These are phyloP conservation scores for Filosporella fistucella DNA, from an alignment of 495 filamentous ascomycete genomes.

Conservation along the genomic window DNA sequence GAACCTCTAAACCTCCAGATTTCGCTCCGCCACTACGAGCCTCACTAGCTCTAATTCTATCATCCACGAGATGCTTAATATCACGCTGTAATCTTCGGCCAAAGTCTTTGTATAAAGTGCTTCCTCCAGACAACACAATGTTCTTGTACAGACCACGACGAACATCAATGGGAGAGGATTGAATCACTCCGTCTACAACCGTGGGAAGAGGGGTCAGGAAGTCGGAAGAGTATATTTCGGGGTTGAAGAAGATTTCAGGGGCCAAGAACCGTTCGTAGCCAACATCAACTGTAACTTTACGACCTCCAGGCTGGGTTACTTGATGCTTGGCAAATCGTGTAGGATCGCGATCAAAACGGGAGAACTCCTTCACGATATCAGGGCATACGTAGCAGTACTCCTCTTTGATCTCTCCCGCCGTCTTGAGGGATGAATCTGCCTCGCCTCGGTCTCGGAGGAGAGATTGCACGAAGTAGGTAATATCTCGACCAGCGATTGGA, in stretches of 20 bases:
- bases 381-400: constrained; percentile 97
- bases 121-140: constrained; percentile 95
- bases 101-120: constrained; percentile 96
- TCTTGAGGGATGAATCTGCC: constrained; percentile 94
- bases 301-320: constrained; percentile 81
- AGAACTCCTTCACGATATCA: constrained; percentile 97
- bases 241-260: constrained; percentile 99
- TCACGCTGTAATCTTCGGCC: constrained; percentile 92
- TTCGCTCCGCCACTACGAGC: constrained; percentile 80
- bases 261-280: constrained; percentile 98
- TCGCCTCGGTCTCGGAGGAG: constrained; percentile 94
- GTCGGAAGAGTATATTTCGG: constrained; percentile 97
- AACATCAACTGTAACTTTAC: constrained; percentile 80
- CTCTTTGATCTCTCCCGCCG: constrained; percentile 95
- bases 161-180: constrained; percentile 95
- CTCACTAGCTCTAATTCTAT: constrained; percentile 83
- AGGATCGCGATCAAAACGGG: constrained; percentile 85
- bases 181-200: constrained; percentile 94
- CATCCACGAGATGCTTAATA: constrained; percentile 92
- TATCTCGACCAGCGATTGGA: constrained; percentile 93
- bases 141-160: constrained; percentile 98
- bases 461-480: constrained; percentile 97
- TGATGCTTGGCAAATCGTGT: constrained; percentile 86
- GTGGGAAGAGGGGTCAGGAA: constrained; percentile 92
- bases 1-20: constrained; percentile 85